Evolutionary conservation across 352 stramenopile species (phyloP).

Genomic region (Halophytophthora polymorphica): DNA sequence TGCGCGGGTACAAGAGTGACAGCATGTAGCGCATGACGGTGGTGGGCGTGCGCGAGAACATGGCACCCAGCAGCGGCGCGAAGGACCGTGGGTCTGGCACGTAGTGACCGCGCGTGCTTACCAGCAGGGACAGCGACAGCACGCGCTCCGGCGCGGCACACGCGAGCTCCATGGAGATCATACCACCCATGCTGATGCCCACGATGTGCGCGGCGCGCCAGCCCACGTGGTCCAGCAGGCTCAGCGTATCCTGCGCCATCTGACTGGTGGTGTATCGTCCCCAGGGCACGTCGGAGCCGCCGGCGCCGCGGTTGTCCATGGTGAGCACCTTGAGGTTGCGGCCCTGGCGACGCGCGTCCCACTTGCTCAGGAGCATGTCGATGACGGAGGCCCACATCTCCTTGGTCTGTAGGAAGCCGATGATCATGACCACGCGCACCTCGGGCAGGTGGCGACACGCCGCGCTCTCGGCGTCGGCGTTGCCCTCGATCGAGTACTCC

Average conservation of each 20-base stretch:
- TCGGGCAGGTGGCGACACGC: conserved; percentile 13
- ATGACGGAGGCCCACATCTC: conserved; percentile 25
- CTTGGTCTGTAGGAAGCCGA: conserved; percentile 27
- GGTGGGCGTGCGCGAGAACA: conserved; percentile 14
- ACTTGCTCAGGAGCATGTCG: conserved; percentile 20
- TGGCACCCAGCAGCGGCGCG: conserved; percentile 9
- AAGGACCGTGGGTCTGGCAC: conserved; percentile 5
- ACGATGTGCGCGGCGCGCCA: conserved; percentile 22
- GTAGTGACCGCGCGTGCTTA: conserved; percentile 21
- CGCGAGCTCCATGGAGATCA: conserved; percentile 29
- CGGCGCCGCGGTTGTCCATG: conserved; percentile 33
- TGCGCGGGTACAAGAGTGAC: conserved; percentile 20
- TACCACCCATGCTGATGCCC: conserved; percentile 28
- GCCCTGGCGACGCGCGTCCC: conserved; percentile 3
- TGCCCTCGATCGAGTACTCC: conserved; percentile 17
- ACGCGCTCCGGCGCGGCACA: conserved; percentile 19
- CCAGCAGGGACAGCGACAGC: conserved; percentile 24
- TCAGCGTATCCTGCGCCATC: conserved; percentile 23
- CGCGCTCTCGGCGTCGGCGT: conserved; percentile 5
- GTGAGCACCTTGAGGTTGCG: conserved; percentile 22
- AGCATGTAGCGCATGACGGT: conserved; percentile 12
- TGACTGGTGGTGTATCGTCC: conserved; percentile 20
- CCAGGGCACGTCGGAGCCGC: conserved; percentile 15
- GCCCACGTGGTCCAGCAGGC: conserved; percentile 21
- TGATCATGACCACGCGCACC: conserved; percentile 22